Base-by-base conservation (phyloP, 1,284 basidiomycete species). In the Rhizoctonia solani region DNA sequence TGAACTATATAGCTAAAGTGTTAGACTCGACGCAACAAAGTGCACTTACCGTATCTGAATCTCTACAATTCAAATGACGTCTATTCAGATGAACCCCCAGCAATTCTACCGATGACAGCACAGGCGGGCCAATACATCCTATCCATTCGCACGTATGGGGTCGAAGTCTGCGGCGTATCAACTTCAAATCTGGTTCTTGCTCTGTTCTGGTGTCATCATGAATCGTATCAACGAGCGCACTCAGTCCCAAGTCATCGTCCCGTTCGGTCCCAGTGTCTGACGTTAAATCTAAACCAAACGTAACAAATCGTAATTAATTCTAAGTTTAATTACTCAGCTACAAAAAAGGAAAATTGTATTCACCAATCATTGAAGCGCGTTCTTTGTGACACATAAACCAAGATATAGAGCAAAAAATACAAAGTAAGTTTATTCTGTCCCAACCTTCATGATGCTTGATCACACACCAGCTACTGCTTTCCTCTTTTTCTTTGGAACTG, bases 401-500 rank as follows among this genome's bases (percentile, higher is more conserved):
- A 52, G 29, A 34, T 19, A 49, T n/a, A 39, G n/a, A 27, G 14
- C 21, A 27, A 49, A 49, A 49, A 52, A 47, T 49, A 47, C 58
- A 63, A 30, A n/a, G 30, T 25, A 52, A 49, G 46, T 49, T 21
- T 14, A 5, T 11, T 5, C 46, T 23, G 34, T 29, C 27, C 32
- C 32, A 34, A 34, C 44, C 27, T 27, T 46, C 32, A 9, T 56
- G 39, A 25, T 32, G 50, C 37, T 30, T 34, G 21, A 63, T 47
- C 50, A 63, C 58, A 63, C 58, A 63, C 58, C 54, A 56, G 54
- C 54, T 49, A 25, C 46, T 56, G 37, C 58, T 47, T 63, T 49
- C 29, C 46, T 19, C 34, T 63, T 50, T 1, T 21, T 30, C 34
- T 61, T 61, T n/a, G 47, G 58, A 9, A 63, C 19, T 27, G 58